phyloP scores from a whole-genome alignment of 1,284 basidiomycete species.

The Rhodofomes roseus region DNA sequence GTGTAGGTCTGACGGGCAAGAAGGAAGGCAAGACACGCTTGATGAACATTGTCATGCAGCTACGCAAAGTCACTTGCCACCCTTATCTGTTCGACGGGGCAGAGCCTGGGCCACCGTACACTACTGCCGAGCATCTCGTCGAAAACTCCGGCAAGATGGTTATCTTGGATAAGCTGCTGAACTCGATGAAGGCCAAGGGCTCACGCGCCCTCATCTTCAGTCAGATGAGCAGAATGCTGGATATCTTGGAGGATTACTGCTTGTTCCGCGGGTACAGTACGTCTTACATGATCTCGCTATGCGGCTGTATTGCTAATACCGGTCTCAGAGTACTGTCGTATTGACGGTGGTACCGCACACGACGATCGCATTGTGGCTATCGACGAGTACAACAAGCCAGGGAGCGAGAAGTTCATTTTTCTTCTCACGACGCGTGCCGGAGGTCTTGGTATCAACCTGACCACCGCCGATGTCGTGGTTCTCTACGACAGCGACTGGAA shows the following conservation, averaged over 20 bases:
- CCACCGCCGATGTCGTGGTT: constrained; percentile 93
- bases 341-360: constrained; percentile 94
- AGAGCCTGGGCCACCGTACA: constrained; percentile 97
- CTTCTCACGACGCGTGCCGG: constrained; percentile 97
- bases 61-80: constrained; percentile 82
- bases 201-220: constrained; percentile 97
- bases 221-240: constrained; percentile 92
- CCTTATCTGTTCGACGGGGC: constrained; percentile 88
- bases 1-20: constrained; percentile 81
- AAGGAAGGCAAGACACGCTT: constrained; percentile 98
- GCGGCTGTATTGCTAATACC: not conserved
- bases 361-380: constrained; percentile 96
- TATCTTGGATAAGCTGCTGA: constrained; percentile 92
- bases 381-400: constrained; percentile 97
- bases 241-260: constrained; percentile 98
- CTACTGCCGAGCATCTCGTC: constrained; percentile 96
- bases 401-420: constrained; percentile 96
- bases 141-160: constrained; percentile 97
- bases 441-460: constrained; percentile 96
- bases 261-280: constrained; percentile 87
- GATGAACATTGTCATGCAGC: constrained; percentile 99
- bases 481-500: constrained; percentile 99
- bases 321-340: constrained; percentile 86
- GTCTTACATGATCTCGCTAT: constrained; percentile 22
- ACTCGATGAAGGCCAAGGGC: constrained; percentile 88